Conservation (phyloP, 257 asterid species). For the Nyctanthes arbortristis region DNA sequence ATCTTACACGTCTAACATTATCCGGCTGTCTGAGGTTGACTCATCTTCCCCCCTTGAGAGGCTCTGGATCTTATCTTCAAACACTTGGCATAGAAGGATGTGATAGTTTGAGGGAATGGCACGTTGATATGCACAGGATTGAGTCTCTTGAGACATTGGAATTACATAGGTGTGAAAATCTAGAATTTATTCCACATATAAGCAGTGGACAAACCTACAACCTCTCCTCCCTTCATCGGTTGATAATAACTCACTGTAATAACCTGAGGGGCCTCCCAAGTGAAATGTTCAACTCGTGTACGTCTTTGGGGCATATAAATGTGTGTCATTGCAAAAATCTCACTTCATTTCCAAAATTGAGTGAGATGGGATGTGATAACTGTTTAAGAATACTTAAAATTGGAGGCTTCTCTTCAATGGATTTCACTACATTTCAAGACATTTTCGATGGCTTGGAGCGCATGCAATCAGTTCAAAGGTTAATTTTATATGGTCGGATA, state of each 20-base stretch:
- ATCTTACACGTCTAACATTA: no score
- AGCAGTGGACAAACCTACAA: background rate
- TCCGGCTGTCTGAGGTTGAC: no score
- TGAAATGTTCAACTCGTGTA: conserved; percentile 4
- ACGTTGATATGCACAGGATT: background rate
- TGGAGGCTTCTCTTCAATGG: conserved; percentile 4
- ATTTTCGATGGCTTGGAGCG: background rate
- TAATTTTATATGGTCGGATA: background rate
- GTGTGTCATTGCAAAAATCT: background rate
- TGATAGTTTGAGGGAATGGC: background rate
- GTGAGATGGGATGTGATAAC: background rate
- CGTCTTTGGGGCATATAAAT: background rate
- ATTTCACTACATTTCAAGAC: background rate
- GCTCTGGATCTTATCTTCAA: background rate
- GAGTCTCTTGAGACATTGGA: background rate
- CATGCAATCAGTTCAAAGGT: background rate
- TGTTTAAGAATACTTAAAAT: background rate
- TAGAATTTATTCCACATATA: conserved; percentile 2
- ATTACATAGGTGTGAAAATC: background rate
- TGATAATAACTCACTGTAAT: background rate
- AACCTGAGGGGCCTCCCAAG: conserved; percentile 16
- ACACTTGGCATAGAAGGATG: background rate
- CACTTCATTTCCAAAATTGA: conserved; percentile 1
- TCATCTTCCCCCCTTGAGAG: conserved; percentile 12
- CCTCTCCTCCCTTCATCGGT: background rate